Conservation (phyloP, 164 flowering plant species). For the Aristolochia fimbriata region DNA sequence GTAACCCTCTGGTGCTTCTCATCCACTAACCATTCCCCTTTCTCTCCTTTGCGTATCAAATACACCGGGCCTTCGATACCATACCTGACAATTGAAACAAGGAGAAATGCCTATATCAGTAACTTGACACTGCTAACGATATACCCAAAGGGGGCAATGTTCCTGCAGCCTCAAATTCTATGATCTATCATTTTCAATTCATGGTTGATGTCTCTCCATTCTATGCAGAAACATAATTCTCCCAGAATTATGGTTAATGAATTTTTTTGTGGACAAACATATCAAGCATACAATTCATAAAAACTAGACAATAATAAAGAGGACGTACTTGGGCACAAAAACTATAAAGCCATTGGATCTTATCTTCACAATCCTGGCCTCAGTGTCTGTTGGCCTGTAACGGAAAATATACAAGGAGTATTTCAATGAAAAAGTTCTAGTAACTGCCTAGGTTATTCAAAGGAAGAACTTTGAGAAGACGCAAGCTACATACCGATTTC, state of each 20-base stretch:
- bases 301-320: background rate
- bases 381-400: conserved; percentile 82
- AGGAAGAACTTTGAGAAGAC: background rate
- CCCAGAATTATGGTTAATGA: background rate
- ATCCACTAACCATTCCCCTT: conserved; percentile 74
- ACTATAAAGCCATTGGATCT: conserved; percentile 95
- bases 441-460: background rate
- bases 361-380: conserved; percentile 94
- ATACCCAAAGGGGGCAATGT: too few species aligned
- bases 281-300: background rate
- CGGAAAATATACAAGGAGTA: conserved; percentile 9
- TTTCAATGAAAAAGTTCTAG: background rate
- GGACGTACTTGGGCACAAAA: conserved; percentile 86
- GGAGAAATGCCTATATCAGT: background rate
- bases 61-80: conserved; percentile 95
- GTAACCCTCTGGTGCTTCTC: conserved; percentile 80
- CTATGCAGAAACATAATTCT: background rate
- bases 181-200: background rate
- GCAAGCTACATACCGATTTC: conserved; percentile 42
- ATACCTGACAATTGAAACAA: conserved; percentile 31
- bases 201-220: background rate
- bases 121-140: background rate
- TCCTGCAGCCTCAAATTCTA: background rate
- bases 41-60: conserved; percentile 42
- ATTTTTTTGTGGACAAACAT: background rate